A percentile compares a stretch with the other conserved stretches of the same genome.
Evolutionary conservation across 2,329 filamentous ascomycete species (phyloP).

Genomic region (Stylonectria norvegica): DNA sequence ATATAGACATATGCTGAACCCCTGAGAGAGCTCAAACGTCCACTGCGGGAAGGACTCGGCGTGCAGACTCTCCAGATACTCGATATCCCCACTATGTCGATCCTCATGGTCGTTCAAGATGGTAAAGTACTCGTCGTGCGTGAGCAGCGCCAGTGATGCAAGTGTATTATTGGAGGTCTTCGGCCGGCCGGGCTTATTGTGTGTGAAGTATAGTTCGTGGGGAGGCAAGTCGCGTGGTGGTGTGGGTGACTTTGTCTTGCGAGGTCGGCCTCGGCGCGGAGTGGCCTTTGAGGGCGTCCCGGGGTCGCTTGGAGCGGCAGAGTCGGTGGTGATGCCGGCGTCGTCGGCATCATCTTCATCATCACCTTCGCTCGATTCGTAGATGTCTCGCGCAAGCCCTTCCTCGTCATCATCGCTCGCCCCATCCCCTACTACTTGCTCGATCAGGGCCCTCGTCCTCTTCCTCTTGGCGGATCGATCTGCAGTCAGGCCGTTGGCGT

Average conservation of each 20-base stretch:
- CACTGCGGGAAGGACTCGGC: slow-evolving; percentile 83
- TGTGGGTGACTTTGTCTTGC: slow-evolving; percentile 60
- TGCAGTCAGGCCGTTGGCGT: slow-evolving; percentile 51
- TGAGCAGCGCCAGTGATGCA: slow-evolving; percentile 69
- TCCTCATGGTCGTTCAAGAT: slow-evolving; percentile 60
- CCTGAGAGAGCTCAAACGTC: slow-evolving; percentile 82
- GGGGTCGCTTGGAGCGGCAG: slow-evolving; percentile 32
- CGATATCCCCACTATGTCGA: slow-evolving; percentile 65
- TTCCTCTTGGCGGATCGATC: slow-evolving; percentile 86
- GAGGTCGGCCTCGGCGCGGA: slow-evolving; percentile 24
- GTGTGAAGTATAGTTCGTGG: slow-evolving; percentile 90
- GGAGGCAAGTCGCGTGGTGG: slow-evolving; percentile 78
- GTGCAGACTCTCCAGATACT: slow-evolving; percentile 72
- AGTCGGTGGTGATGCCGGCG: slow-evolving; percentile 15
- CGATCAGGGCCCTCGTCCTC: slow-evolving; percentile 72
- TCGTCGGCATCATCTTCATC: slow-evolving; percentile 35
- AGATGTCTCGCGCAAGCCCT: slow-evolving; percentile 66
- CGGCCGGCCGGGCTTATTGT: slow-evolving; percentile 76
- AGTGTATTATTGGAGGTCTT: slow-evolving; percentile 89
- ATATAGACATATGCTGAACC: slow-evolving; percentile 86
- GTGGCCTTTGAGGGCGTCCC: slow-evolving; percentile 44
- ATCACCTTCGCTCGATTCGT: slow-evolving; percentile 54
- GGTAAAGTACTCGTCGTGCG: slow-evolving; percentile 88
- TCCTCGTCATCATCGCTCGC: slow-evolving; percentile 71
- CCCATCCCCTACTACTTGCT: slow-evolving; percentile 62